phyloP scores from a whole-genome alignment of 768 basidiomycete species.

The Xerocomellus chrysenteron region DNA sequence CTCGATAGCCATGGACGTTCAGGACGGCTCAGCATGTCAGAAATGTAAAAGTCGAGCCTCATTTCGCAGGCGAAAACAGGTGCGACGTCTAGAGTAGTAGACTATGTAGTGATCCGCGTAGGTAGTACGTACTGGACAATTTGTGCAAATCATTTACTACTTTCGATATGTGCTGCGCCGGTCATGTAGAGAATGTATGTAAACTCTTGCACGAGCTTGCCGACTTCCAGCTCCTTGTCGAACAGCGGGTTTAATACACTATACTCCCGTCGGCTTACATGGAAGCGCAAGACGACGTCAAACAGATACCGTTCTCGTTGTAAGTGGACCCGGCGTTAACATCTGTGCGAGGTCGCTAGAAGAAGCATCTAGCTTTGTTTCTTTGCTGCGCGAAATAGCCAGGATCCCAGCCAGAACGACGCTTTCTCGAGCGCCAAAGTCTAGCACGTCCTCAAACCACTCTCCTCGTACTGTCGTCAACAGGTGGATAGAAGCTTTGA shows the following conservation, averaged over 20 bases:
- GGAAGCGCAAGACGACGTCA: slow-evolving; percentile 12
- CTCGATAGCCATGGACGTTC: slow-evolving; percentile 4
- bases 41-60: neutral
- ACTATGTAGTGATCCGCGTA: too few species aligned
- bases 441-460: slow-evolving; percentile 8
- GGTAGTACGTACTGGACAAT: too few species aligned
- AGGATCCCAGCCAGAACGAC: slow-evolving; percentile 22
- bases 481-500: slow-evolving; percentile 47
- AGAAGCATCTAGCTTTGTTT: slow-evolving; percentile 42
- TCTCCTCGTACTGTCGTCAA: slow-evolving; percentile 43
- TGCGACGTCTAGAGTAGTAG: too few species aligned
- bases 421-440: slow-evolving; percentile 13
- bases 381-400: slow-evolving; percentile 48
- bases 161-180: neutral
- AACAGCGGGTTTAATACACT: neutral
- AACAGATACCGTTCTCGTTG: slow-evolving; percentile 44
- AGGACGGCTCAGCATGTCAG: neutral
- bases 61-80: neutral
- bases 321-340: slow-evolving; percentile 23
- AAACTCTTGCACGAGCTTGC: neutral
- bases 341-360: neutral
- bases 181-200: neutral
- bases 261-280: neutral
- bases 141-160: neutral
- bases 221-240: neutral